Base-by-base conservation (phyloP, 805 yeast species). In the Kodamaea nitidulidarum region DNA sequence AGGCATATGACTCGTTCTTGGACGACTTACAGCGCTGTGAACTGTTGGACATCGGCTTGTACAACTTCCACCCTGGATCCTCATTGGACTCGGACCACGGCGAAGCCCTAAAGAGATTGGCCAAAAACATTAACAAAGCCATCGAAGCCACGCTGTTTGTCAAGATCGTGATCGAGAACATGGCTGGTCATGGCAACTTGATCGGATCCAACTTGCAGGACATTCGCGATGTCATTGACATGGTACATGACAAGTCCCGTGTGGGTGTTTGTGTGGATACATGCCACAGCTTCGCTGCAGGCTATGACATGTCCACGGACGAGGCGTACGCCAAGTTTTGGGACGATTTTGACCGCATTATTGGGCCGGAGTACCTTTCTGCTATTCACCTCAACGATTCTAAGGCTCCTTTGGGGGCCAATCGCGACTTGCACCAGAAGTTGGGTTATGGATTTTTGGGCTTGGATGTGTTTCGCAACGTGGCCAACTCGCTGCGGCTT, bases 191-290 rank as follows among this genome's bases (percentile, higher is more conserved):
- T 50, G 96, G 96, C 2, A 83, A 85, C 45, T 73, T 91, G 44
- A 83, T 93, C 30, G 98, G 98, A 1, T 81, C 91, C 3, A 70
- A 75, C 30, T 63, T 91, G 20, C 78, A 84, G 47, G 98, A 93
- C 54, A 68, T 93, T 35, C 67, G 73, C 20, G 75, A 73, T 15
- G 90, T 93, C 11, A 87, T 93, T 32, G 82, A 76, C 26, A 54
- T 78, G 70, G 76, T 93, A n/a, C 84, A 88, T 1, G 76, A 88
- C 54, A 90, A 90, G 59, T 56, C 63, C 1, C 71, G 98, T 41
- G 81, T 93, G n/a, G 98, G 98, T 3, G 95, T 93, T 1, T 93
- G 98, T 57, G 73, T 93, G 11, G 98, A 93, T 58, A 93, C 98
- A 0, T 93, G 98, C 58, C 98, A 93, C 60, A 72, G 96, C 0